Evolutionary conservation across 495 filamentous ascomycete species (phyloP).

Genomic region (Hyphodiscus hymeniophilus): DNA sequence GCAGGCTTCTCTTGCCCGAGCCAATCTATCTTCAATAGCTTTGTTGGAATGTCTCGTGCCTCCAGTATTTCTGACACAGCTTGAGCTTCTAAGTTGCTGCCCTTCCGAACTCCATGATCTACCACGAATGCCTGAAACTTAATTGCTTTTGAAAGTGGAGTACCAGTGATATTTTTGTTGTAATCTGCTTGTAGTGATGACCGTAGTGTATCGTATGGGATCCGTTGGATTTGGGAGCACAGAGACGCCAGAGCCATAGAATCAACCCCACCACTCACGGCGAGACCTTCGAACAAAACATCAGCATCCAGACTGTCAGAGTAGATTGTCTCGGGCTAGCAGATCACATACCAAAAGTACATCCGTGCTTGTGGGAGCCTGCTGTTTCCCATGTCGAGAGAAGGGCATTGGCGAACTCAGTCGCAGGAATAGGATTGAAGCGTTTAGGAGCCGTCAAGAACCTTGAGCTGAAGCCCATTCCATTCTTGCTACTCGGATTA

Average conservation of each 20-base stretch:
- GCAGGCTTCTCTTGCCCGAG: slow-evolving; percentile 27
- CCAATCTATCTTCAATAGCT: slow-evolving; percentile 47
- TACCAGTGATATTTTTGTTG: not conserved
- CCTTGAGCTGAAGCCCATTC: not conserved
- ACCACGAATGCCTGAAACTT: slow-evolving; percentile 62
- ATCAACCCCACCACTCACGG: slow-evolving; percentile 88
- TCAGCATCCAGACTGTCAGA: not conserved
- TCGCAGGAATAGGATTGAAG: slow-evolving; percentile 1
- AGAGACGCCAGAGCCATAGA: slow-evolving; percentile 88
- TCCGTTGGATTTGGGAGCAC: slow-evolving; percentile 40
- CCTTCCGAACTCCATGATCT: slow-evolving; percentile 65
- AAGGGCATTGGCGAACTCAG: slow-evolving; percentile 13
- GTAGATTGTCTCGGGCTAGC: not conserved
- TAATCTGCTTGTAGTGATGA: not conserved
- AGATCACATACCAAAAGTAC: not conserved
- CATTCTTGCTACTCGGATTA: not conserved
- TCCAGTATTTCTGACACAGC: slow-evolving; percentile 47
- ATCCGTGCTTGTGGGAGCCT: not conserved
- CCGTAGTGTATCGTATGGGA: not conserved
- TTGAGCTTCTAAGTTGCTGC: slow-evolving; percentile 59
- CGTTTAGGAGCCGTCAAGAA: not conserved
- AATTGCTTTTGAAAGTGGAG: slow-evolving; percentile 1
- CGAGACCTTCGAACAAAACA: slow-evolving; percentile 48
- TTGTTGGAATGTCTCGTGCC: slow-evolving; percentile 36
- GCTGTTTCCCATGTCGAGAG: slow-evolving; percentile 1